Percentiles rank a stretch among this genome's conserved stretches.
Evolutionary conservation across 345 rosid genomes (phyloP).

Genomic region (Noccaea caerulescens): DNA sequence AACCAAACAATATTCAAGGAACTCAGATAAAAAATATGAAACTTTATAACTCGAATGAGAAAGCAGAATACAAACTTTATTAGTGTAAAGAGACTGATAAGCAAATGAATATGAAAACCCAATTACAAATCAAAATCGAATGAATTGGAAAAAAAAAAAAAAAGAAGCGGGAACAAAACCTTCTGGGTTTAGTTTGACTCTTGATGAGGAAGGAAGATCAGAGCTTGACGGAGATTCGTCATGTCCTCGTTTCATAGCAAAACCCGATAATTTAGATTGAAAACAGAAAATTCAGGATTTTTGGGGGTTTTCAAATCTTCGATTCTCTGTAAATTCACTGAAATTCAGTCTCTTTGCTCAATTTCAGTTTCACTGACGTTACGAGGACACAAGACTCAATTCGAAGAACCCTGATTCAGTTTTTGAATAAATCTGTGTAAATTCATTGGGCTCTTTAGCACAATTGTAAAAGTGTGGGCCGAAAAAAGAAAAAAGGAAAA

Average conservation of each 20-base stretch:
- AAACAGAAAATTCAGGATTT: not conserved
- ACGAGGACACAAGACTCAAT: not conserved
- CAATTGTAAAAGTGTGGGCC: not conserved
- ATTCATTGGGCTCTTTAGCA: not conserved
- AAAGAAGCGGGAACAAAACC: not conserved
- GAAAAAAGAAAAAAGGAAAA: not conserved
- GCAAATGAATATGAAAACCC: too few relatives aligned
- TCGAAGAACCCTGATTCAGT: not conserved
- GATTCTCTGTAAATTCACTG: not conserved
- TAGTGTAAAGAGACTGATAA: too few relatives aligned
- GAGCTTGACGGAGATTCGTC: not conserved
- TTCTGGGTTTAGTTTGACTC: slow-evolving; percentile 1
- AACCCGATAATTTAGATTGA: not conserved
- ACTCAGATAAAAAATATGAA: not conserved
- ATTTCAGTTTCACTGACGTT: not conserved
- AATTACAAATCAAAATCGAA: too few relatives aligned
- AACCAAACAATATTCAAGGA: not conserved
- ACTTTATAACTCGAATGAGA: not conserved
- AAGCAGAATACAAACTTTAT: not conserved
- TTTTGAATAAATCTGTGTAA: not conserved
- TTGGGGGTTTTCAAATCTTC: not conserved
- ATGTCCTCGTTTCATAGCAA: slow-evolving; percentile 8
- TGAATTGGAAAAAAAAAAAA: not conserved
- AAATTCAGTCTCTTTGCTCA: not conserved
- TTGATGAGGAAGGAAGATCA: not conserved